These are phyloP conservation scores for Lentinula sp. DNA, from an alignment of 768 basidiomycete species.

Conservation along the genomic window DNA sequence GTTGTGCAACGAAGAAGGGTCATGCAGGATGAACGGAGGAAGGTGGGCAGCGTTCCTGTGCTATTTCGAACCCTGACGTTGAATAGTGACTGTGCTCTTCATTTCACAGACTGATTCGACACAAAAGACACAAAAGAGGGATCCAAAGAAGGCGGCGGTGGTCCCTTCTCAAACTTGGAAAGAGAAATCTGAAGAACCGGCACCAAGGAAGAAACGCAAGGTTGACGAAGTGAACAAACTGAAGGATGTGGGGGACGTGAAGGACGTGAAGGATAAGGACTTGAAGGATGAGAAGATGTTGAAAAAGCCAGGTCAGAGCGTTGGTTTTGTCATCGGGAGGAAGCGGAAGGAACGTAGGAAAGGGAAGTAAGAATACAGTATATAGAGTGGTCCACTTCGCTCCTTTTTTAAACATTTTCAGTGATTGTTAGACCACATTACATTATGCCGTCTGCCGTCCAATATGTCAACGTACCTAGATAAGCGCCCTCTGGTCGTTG, in stretches of 20 bases:
- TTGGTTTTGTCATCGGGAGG: slow-evolving; percentile 74
- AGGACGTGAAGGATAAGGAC: slow-evolving; percentile 8
- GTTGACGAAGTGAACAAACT: slow-evolving; percentile 10
- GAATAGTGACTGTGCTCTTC: neutral
- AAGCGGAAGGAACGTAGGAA: slow-evolving; percentile 68
- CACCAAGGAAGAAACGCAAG: slow-evolving; percentile 33
- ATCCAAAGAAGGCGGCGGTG: no score
- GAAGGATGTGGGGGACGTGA: slow-evolving; percentile 13
- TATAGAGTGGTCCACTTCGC: no score
- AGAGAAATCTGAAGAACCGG: slow-evolving; percentile 8
- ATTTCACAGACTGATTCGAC: slow-evolving; percentile 2
- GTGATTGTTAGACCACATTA: no score
- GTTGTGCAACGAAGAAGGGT: slow-evolving; percentile 74
- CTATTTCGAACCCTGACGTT: neutral
- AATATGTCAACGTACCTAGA: no score
- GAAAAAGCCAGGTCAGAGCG: slow-evolving; percentile 27
- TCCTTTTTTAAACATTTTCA: no score
- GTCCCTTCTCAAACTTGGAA: slow-evolving; percentile 1
- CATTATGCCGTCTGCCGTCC: no score
- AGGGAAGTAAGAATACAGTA: slow-evolving; percentile 14
- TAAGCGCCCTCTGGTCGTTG: no score
- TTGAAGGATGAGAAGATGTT: neutral
- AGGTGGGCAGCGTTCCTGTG: slow-evolving; percentile 11
- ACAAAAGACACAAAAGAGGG: slow-evolving; percentile 4
- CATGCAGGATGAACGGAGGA: slow-evolving; percentile 32